A percentile compares a stretch with the other conserved stretches of the same genome.
phyloP scores from a whole-genome alignment of 2,329 filamentous ascomycete genomes.

The Cadophora sp. region DNA sequence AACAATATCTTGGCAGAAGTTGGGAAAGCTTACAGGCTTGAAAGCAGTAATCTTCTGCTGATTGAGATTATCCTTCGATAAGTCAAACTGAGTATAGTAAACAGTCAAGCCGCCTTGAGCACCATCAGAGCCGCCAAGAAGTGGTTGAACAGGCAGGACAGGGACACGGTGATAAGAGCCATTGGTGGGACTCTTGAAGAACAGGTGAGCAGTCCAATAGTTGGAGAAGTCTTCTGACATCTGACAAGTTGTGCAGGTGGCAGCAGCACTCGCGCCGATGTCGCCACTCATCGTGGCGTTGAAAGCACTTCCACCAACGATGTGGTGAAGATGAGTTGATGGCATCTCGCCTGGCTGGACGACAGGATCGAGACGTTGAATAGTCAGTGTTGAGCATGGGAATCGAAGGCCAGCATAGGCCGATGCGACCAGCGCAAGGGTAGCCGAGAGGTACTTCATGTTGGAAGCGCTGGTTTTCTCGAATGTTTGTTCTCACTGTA shows the following conservation, averaged over 20 bases:
- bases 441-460: slow-evolving; percentile 27
- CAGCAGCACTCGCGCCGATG: slow-evolving; percentile 21
- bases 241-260: slow-evolving; percentile 32
- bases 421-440: slow-evolving; percentile 19
- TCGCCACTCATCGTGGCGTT: slow-evolving; percentile 30
- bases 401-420: slow-evolving; percentile 30
- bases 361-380: slow-evolving; percentile 32
- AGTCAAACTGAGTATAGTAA: slow-evolving; percentile 31
- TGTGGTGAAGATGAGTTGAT: slow-evolving; percentile 31
- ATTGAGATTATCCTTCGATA: slow-evolving; percentile 25
- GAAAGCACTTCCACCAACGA: slow-evolving; percentile 31
- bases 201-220: slow-evolving; percentile 42
- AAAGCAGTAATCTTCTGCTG: slow-evolving; percentile 28
- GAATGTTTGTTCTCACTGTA: slow-evolving; percentile 11
- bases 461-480: background rate
- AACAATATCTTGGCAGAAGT: background rate
- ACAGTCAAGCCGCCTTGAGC: slow-evolving; percentile 31
- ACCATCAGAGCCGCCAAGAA: slow-evolving; percentile 23
- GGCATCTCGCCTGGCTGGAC: slow-evolving; percentile 28
- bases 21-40: slow-evolving; percentile 28
- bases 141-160: slow-evolving; percentile 20
- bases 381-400: slow-evolving; percentile 29
- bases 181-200: slow-evolving; percentile 32
- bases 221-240: slow-evolving; percentile 36
- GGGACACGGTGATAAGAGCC: slow-evolving; percentile 31